Percentiles rank a stretch among this genome's conserved stretches.
Conservation (phyloP, 2,329 filamentous ascomycete genomes). For the Colletotrichum graminicola region DNA sequence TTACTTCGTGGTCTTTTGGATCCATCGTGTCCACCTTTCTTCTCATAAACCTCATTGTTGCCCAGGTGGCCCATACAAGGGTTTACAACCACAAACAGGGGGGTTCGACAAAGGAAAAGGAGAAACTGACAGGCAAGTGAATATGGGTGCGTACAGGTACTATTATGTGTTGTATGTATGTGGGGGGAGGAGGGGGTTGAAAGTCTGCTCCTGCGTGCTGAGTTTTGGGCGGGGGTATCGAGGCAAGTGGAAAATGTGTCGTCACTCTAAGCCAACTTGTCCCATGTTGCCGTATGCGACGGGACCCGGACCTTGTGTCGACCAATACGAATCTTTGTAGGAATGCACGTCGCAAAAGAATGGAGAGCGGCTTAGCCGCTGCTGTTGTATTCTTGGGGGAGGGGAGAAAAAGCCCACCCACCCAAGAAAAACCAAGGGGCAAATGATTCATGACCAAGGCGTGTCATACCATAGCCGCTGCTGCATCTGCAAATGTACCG, state of each 20-base stretch:
- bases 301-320: slow-evolving; percentile 18
- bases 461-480: slow-evolving; percentile 61
- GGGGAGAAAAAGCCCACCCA: neutral
- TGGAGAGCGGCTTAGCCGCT: slow-evolving; percentile 16
- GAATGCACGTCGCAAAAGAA: slow-evolving; percentile 9
- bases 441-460: slow-evolving; percentile 33
- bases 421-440: neutral
- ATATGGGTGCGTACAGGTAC: slow-evolving; percentile 15
- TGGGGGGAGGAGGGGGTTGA: slow-evolving; percentile 27
- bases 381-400: neutral
- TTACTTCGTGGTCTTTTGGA: slow-evolving; percentile 36
- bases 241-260: slow-evolving; percentile 33
- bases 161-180: slow-evolving; percentile 13
- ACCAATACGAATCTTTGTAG: slow-evolving; percentile 27
- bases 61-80: slow-evolving; percentile 36
- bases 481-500: slow-evolving; percentile 72
- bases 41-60: slow-evolving; percentile 37
- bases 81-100: slow-evolving; percentile 29
- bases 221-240: slow-evolving; percentile 33
- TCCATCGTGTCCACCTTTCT: slow-evolving; percentile 41
- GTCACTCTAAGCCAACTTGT: slow-evolving; percentile 34
- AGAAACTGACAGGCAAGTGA: slow-evolving; percentile 36
- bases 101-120: slow-evolving; percentile 30
- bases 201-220: slow-evolving; percentile 21
- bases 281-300: slow-evolving; percentile 38